phyloP scores from a whole-genome alignment of 2,329 filamentous ascomycete genomes.

The Davidsoniella eucalypti region DNA sequence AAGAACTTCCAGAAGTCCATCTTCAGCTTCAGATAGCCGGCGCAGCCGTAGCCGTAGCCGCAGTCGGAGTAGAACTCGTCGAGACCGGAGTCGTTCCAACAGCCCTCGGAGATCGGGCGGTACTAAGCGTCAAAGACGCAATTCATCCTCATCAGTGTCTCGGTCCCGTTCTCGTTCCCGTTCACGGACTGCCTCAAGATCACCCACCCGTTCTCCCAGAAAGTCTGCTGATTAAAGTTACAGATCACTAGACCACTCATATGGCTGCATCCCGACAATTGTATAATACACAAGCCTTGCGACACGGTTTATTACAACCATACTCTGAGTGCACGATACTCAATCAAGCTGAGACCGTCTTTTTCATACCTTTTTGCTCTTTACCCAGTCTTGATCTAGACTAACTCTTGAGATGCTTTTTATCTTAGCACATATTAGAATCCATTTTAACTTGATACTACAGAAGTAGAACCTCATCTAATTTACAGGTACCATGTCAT shows the following conservation, averaged over 20 bases:
- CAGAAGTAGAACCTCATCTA: background rate
- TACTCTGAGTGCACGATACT: too few relatives aligned
- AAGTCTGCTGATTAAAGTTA: slow-evolving; percentile 36
- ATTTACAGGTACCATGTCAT: too few relatives aligned
- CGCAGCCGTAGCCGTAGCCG: slow-evolving; percentile 15
- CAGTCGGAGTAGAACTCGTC: background rate
- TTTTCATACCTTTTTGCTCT: too few relatives aligned
- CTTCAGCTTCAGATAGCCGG: slow-evolving; percentile 13
- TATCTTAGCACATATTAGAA: too few relatives aligned
- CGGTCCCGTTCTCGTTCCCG: slow-evolving; percentile 9
- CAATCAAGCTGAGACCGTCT: too few relatives aligned
- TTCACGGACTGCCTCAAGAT: slow-evolving; percentile 9
- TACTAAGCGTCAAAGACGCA: slow-evolving; percentile 8
- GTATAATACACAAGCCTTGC: background rate
- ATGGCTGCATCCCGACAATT: background rate
- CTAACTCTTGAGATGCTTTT: background rate
- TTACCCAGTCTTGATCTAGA: background rate
- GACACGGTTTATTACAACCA: background rate
- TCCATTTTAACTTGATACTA: too few relatives aligned
- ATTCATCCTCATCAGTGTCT: slow-evolving; percentile 10
- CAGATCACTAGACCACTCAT: slow-evolving; percentile 17
- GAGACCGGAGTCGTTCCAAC: slow-evolving; percentile 3
- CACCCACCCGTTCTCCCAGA: slow-evolving; percentile 21
- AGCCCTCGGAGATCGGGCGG: slow-evolving; percentile 5
- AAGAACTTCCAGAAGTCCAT: slow-evolving; percentile 9